A percentile compares a stretch with the other conserved stretches of the same genome.
Conservation (phyloP, 306 rosid genomes). For the Quercus variabilis region DNA sequence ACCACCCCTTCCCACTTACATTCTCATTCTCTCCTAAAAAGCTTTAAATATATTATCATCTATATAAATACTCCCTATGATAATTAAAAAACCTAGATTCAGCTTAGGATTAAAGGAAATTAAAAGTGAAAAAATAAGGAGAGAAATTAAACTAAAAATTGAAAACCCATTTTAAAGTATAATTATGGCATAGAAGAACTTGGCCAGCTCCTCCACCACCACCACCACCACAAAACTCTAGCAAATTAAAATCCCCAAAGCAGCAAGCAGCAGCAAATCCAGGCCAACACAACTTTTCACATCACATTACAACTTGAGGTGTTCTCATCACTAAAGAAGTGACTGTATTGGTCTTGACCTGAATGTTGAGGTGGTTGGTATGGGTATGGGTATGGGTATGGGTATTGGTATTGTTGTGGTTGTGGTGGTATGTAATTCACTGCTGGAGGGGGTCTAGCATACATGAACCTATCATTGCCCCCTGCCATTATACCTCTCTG, state of each 20-base stretch:
- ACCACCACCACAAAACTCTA: constrained; percentile 1
- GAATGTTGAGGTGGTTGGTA: constrained; percentile 13
- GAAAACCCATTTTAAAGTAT: constrained; percentile 49
- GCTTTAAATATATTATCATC: constrained; percentile 31
- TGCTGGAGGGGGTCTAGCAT: constrained; percentile 40
- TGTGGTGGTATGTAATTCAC: constrained; percentile 44
- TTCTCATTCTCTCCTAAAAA: constrained; percentile 32
- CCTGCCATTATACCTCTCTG: constrained; percentile 54
- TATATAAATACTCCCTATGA: constrained; percentile 36
- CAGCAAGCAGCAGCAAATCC: not conserved
- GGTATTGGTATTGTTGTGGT: not conserved
- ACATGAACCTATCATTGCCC: constrained; percentile 72
- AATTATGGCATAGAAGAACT: constrained; percentile 18
- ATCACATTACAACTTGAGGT: constrained; percentile 68
- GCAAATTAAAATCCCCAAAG: constrained; percentile 2
- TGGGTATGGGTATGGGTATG: constrained; percentile 21
- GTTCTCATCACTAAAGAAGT: constrained; percentile 70
- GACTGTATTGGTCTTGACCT: constrained; percentile 38
- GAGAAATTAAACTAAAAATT: constrained; percentile 17
- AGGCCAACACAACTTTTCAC: constrained; percentile 32
- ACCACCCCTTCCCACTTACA: constrained; percentile 25
- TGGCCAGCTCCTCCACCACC: not conserved
- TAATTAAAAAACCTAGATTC: constrained; percentile 28
- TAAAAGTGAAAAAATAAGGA: constrained; percentile 9
- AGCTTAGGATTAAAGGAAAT: constrained; percentile 28